Evolutionary conservation across 306 rosid species (phyloP), one percentile per base, ranked within the genome.

Genomic region (Gastrolobium bilobum): DNA sequence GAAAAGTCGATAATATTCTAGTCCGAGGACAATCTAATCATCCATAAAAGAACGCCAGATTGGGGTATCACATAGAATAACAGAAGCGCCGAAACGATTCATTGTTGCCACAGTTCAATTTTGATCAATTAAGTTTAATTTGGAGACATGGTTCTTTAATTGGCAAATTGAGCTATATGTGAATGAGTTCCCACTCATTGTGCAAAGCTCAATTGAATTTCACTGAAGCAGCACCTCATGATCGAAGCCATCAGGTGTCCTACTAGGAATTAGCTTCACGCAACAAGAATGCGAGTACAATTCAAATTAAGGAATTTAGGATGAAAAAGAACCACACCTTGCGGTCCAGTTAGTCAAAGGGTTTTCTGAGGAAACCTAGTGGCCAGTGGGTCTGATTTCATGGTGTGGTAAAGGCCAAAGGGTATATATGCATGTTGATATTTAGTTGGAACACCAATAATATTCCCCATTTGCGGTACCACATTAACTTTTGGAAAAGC

Each of bases 381-480:
- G 59, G 31, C 26, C 11, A 11, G 44, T 47, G 59, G 31, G 40
- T 40, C 13, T 5, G 30, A 8, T 4, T 47, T 39, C 3, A 15
- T 40, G 51, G 71, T 64, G 53, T 39, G 71, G 14, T 40, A 26
- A 56, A 7, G 35, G 26, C 26, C 26, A 20, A 20, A 14, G 58
- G 7, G 4, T 4, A 4, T 52, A 5, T n/a, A 4, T 52, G 30
- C 5, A 14, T 48, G 3, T 5, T 3, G 3, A 34, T n/a, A 61
- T 11, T 13, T 3, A 26, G n/a, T 13, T 60, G 42, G 20, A 33
- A 59, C 4, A 8, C 7, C 3, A 13, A 13, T 37, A 51, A 70
- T 14, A 70, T 70, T 70, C 75, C 61, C 62, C 48, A 70, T n/a
- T 51, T 51, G 10, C 14, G 14, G 75, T 34, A 50, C 48, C 75